Base-by-base conservation (phyloP, 352 stramenopile species). In the Pythium utonaiense region DNA sequence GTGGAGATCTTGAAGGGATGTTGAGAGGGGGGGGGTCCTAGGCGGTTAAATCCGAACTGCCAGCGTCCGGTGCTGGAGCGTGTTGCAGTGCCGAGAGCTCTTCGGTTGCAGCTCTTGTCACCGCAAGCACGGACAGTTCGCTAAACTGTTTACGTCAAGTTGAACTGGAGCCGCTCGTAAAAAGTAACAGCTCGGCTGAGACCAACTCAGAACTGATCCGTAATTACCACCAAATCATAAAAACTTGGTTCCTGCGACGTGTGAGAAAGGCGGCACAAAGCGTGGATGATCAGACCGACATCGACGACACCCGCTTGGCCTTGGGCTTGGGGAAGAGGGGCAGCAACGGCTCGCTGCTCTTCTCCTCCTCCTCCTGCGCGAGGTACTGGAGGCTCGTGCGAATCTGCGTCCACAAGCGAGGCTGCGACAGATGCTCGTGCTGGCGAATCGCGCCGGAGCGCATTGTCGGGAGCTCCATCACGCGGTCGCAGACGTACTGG, bases 401-500 rank as follows among this genome's bases (percentile, higher is more conserved):
- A 19, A 71, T 60, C 45, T 71, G 58, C 22, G 14, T 13, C 58
- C 47, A 63, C 17, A 71, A 25, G 30, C 13, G 25, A 1, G 53
- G 3, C 30, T 57, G 33, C 3, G 17, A 2, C 17, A 27, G 34
- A 19, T 38, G 2, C 21, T 41, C 25, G 19, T 3, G 21, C 7
- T n/a, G 6, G n/a, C 31, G 27, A n/a, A 65, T 53, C 3, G 12
- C 21, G 25, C 25, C 44, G 30, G 57, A 56, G 13, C 30, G 50
- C 33, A 45, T 25, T 31, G 31, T 13, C 14, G 59, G 6, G 12
- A 38, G 13, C 38, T 22, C 24, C 27, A 67, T 34, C 21, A 63
- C 54, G 25, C 53, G 58, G 27, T 71, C 64, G 33, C 58, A 67
- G 12, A 71, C 64, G 25, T 57, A 67, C 49, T 67, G 58, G n/a